Base-by-base conservation (phyloP, 768 basidiomycete genomes). In the Russula foetens region DNA sequence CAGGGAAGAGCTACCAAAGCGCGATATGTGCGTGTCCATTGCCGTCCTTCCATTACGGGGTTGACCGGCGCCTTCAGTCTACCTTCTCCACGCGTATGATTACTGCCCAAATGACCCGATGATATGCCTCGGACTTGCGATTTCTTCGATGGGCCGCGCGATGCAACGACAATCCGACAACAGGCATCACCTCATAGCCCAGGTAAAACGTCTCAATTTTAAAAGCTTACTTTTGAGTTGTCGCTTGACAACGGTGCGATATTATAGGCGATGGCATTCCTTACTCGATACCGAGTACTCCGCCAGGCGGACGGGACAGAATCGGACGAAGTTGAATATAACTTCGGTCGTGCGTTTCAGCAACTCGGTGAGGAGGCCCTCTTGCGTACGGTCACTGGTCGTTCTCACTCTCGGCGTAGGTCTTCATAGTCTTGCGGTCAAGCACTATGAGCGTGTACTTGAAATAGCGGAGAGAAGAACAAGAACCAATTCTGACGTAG, bases 151-250 rank as follows among this genome's bases (percentile, higher is more conserved):
- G 48, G 92, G 93, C 12, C 81, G 96, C 39, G 88, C 93, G 0
- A 92, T 92, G 86, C 91, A 95, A 65, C 81, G 95, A 21, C 95
- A 98, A 71, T 85, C 88, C 15, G 96, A 98, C 73, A 98, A 99
- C 70, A 76, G 94, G 43, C 90, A 97, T 68, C 90, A 96, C 70
- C 80, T 93, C 60, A 81, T 98, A 41, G 79, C 86, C 4, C 91
- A 94, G 72, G 83, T 84, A 48, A 26, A 68, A n/a, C 26, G 4
- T 14, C n/a, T 17, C 4, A 38, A 41, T 9, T 39, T 43, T 17
- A 48, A 12, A 4, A 9, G 19, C 26, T 48, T 14, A 19, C 51
- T 39, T 39, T 23, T 24, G 41, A 24, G 33, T 8, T 14, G 31
- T 7, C 53, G 31, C 11, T 41, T 49, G 11, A 53, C 12, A 23